A percentile compares a stretch with the other conserved stretches of the same genome.
phyloP scores from a whole-genome alignment of 139 green algal species.

The Closterium sp. region DNA sequence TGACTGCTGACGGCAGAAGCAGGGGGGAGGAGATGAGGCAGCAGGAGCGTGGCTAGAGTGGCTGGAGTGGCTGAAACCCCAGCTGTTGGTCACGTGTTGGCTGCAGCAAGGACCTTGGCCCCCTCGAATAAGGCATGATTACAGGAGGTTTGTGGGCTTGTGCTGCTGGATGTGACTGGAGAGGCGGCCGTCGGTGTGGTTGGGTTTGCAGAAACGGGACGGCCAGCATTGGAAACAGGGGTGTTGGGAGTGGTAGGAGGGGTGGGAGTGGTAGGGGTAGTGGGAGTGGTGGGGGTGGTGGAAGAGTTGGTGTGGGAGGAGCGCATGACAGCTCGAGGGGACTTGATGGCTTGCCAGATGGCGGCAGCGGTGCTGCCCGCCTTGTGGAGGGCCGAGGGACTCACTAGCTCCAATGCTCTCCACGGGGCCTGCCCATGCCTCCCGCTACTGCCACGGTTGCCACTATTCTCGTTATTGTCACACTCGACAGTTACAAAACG shows the following conservation, averaged over 20 bases:
- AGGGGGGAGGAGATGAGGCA: too few species aligned
- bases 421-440: background rate
- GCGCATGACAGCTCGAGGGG: background rate
- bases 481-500: background rate
- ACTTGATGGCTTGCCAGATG: background rate
- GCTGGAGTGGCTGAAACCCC: too few species aligned
- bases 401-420: background rate
- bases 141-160: too few species aligned
- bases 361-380: background rate
- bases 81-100: too few species aligned
- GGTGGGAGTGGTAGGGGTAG: background rate
- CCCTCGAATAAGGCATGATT: too few species aligned
- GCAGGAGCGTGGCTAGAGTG: too few species aligned
- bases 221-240: background rate
- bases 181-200: background rate
- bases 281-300: background rate
- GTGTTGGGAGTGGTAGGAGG: background rate
- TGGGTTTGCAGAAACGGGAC: background rate
- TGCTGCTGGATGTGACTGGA: too few species aligned
- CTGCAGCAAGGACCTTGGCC: too few species aligned
- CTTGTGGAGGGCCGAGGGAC: background rate
- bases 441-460: too few species aligned
- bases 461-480: background rate
- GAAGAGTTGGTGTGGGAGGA: background rate
- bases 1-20: too few species aligned